Base-by-base conservation (phyloP, 768 basidiomycete species). In the Lactarius sp. region DNA sequence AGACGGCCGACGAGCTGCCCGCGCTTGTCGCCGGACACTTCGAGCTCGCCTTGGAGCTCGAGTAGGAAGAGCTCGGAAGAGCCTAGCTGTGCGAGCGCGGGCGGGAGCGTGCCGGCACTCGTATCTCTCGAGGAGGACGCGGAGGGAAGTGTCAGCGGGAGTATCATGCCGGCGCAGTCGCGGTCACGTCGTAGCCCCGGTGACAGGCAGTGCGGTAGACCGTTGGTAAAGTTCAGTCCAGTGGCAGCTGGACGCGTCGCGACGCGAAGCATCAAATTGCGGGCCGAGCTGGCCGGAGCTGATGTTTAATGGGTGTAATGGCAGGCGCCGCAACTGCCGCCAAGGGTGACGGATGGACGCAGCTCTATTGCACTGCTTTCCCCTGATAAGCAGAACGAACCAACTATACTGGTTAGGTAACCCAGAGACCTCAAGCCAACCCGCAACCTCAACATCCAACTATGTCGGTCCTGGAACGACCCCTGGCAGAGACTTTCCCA, bases 31-130 rank as follows among this genome's bases (percentile, higher is more conserved):
- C 79, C 83, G 60, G 90, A 88, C 37, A 88, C 85, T 51, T 88
- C 85, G 42, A 97, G 80, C 55, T 80, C 78, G 56, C 94, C 94
- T 73, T 98, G 95, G 5, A 97, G 78, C 70, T 98, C 94, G 58
- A 98, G 82, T 5, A 98, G 77, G 47, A 93, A 84, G 14, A 93
- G 72, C 70, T 94, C 91, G 49, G 87, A 85, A 66, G 89, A 80
- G 16, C 91, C 92, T 49, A 95, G 81, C 61, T 81, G 80, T 1
- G 86, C 87, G 14, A 96, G 78, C 0, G 80, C 76, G 1, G 86
- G 79, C 0, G 88, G 85, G 5, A 92, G 80, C 2, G 52, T 34
- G 12, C 31, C 14, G n/a, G 72, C 74, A 0, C 77, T 69, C 9
- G 77, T 44, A 12, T 27, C 27, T 2, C 20, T 27, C 7, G 62